Base-by-base conservation (phyloP, 2,329 filamentous ascomycete species). In the Hansfordia pulvinata region DNA sequence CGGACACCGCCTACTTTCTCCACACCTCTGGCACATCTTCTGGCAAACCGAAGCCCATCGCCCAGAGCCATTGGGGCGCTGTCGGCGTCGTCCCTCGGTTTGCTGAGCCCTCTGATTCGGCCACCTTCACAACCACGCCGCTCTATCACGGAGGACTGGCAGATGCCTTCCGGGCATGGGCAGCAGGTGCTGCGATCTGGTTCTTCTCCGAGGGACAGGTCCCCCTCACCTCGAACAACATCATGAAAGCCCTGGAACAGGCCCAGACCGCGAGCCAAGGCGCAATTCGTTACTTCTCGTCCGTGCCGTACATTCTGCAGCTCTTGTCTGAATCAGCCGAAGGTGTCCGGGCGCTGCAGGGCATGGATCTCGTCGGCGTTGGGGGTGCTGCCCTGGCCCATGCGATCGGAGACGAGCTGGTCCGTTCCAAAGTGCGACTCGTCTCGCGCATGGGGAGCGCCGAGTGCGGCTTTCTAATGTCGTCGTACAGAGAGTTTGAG, bases 1-100 rank as follows among this genome's bases (percentile, higher is more conserved):
- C 33, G 2, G 56, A 64, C 9, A 42, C 62, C 10, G 70, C 71
- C 0, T 76, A 73, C 41, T 50, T 73, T 14, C 63, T 66, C 35
- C 72, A 78, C 38, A 75, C 71, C 0, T 78, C 73, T 1, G 73
- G 72, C 1, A 78, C 74, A 3, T 75, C 71, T 0, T 67, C 64
- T 1, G 72, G 72, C 0, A 42, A 70, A 2, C 72, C 73, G 1
- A 77, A 77, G 31, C 67, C 69, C 1, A 74, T 78, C 1, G 57
- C 60, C 0, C 70, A 77, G 31, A 59, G 54, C 2, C 68, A 76
- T 38, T 54, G 54, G 23, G 65, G 56, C 8, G 66, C 62, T 3
- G 58, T 71, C 4, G 63, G 62, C 3, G 64, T 66, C 0, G 51
- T 76, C 1, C 68, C 69, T 6, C 45, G 45, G 3, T 56, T 75